Conservation (phyloP, 2,329 filamentous ascomycete species). For the Aspergillus caelatus region DNA sequence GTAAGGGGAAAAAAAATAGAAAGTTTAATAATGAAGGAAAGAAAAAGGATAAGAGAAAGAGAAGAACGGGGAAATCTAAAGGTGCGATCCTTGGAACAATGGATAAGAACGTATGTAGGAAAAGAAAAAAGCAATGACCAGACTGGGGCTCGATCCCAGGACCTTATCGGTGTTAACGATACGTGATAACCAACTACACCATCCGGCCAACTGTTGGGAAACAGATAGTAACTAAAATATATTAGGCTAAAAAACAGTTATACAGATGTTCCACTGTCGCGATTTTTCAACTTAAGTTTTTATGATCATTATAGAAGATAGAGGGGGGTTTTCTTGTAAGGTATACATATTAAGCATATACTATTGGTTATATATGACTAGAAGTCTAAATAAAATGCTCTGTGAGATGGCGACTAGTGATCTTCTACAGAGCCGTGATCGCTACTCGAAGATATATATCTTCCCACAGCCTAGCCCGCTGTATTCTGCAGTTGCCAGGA, state of each 20-base stretch:
- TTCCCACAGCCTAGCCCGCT: no score
- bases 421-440: not conserved
- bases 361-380: not conserved
- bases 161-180: slow-evolving; percentile 3
- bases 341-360: not conserved
- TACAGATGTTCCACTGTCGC: accelerated
- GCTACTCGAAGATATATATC: not conserved
- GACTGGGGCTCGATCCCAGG: slow-evolving; percentile 7
- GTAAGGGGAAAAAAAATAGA: not conserved
- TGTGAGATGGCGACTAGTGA: not conserved
- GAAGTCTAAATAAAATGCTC: not conserved
- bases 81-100: not conserved
- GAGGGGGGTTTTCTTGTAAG: not conserved
- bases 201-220: slow-evolving; percentile 26
- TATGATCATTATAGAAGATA: not conserved
- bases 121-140: slow-evolving; percentile 1
- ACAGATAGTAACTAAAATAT: accelerated
- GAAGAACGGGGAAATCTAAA: no score
- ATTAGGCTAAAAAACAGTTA: not conserved
- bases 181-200: slow-evolving; percentile 31
- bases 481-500: no score
- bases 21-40: no score
- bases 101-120: no score
- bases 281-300: not conserved
- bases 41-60: not conserved